A percentile compares a stretch with the other conserved stretches of the same genome.
phyloP scores from a whole-genome alignment of 345 rosid species.

The Gossypium australe region DNA sequence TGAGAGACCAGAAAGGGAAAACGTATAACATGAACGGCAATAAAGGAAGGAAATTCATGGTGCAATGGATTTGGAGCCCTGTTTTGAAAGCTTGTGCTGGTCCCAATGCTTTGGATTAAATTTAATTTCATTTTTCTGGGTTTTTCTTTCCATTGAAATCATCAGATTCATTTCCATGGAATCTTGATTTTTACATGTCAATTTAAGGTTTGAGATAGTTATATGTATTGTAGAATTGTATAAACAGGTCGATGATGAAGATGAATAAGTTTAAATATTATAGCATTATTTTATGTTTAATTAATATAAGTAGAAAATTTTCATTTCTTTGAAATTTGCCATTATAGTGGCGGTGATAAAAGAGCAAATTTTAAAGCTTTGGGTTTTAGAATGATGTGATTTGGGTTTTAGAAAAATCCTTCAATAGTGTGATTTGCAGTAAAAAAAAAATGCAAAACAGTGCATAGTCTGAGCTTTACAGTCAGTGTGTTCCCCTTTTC shows the following conservation, averaged over 20 bases:
- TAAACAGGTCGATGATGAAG: background rate
- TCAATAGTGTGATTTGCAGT: no score
- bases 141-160: background rate
- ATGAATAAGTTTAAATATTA: no score
- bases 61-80: constrained; percentile 97
- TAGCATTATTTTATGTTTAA: no score
- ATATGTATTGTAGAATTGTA: background rate
- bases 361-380: no score
- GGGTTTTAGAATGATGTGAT: no score
- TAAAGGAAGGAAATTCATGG: constrained; percentile 63
- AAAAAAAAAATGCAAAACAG: no score
- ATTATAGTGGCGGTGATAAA: no score
- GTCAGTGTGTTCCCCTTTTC: no score
- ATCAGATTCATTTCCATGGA: constrained; percentile 11
- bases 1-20: constrained; percentile 53
- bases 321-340: no score
- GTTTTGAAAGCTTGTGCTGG: constrained; percentile 71
- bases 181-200: background rate
- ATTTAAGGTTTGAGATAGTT: background rate
- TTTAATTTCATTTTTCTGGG: background rate
- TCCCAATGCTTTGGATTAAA: constrained; percentile 63
- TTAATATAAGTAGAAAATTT: no score
- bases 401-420: no score
- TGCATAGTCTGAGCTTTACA: no score
- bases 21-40: constrained; percentile 74